Evolutionary conservation across 768 basidiomycete genomes (phyloP).

Genomic region (Tricholoma saponaceum): DNA sequence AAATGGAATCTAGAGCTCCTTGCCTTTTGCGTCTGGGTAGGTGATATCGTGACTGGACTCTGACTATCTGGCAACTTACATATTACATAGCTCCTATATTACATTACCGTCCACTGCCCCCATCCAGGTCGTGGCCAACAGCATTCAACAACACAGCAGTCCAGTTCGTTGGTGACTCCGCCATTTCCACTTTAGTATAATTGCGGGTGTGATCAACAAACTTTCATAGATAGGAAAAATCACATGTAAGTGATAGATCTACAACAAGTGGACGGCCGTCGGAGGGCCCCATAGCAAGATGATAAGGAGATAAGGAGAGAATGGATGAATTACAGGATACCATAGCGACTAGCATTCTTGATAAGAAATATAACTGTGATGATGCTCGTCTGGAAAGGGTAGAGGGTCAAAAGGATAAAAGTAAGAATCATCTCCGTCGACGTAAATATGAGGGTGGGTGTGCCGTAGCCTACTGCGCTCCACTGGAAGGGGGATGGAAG

Average conservation of each 20-base stretch:
- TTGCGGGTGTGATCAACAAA: neutral
- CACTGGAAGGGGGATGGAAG: conserved; percentile 44
- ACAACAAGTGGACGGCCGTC: neutral
- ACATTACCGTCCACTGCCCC: conserved; percentile 44
- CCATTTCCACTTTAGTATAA: neutral
- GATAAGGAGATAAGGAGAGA: conserved; percentile 15
- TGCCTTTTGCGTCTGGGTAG: conserved; percentile 51
- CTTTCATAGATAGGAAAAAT: neutral
- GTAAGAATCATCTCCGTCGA: conserved; percentile 55
- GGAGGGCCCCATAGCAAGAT: conserved; percentile 1
- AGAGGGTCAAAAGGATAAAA: conserved; percentile 68
- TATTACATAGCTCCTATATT: conserved; percentile 47
- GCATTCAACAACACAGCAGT: conserved; percentile 68
- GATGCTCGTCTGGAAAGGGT: conserved; percentile 55
- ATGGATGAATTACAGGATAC: conserved; percentile 20
- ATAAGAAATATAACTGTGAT: conserved; percentile 51
- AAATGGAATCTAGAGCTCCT: conserved; percentile 47
- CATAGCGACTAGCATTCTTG: conserved; percentile 57
- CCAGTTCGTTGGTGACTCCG: conserved; percentile 38
- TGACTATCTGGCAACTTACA: conserved; percentile 10
- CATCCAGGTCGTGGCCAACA: conserved; percentile 44
- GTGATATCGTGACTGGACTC: conserved; percentile 17
- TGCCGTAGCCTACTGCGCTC: conserved; percentile 48
- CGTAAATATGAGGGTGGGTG: conserved; percentile 55
- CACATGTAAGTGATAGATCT: neutral